Base-by-base conservation (phyloP, 2,329 filamentous ascomycete species). In the Nannizziopsis barbatae region DNA sequence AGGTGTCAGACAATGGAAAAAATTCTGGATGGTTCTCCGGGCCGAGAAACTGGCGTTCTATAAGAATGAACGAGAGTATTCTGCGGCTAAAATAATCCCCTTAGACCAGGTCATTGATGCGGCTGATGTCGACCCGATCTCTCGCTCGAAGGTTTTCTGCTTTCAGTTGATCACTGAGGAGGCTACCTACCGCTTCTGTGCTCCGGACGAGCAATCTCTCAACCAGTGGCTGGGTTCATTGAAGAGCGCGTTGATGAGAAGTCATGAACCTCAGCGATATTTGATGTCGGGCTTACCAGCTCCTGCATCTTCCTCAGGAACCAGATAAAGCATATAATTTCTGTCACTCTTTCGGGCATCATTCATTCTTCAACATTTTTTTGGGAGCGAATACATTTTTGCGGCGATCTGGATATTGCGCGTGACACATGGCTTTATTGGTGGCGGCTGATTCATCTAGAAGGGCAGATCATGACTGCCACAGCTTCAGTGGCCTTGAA, bases 81-180 rank as follows among this genome's bases (percentile, higher is more conserved):
- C 84, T 10, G 86, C 89, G 0, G 75, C 84, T 53, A 82, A 88
- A 57, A 84, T 98, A 57, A 72, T 95, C 31, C 80, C 84, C 3
- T 79, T 96, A 58, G 73, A 79, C 7, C 80, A 75, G 47, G 81
- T 98, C 46, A 83, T 96, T 58, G 86, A 93, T 57, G 89, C 86
- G 1, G 89, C 95, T 17, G 92, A 96, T 60, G 86, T 95, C 47
- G 87, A 96, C 57, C 83, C 89, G 0, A 71, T 94, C 53, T 90
- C 84, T 59, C 83, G 77, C 60, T 92, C 81, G 57, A 95, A 95
- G 70, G 76, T 75, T 41, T 81, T 85, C 62, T 96, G 92, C 65
- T 75, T 96, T 63, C 90, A 96, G 66, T 77, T 96, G 58, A 95
- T 98, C 60, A 86, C 84, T 32, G 90, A 95, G 58, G 90, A 96